Evolutionary conservation across 1,284 basidiomycete species (phyloP), one percentile per base, ranked within the genome.

Genomic region (Limonomyces culmigenus): DNA sequence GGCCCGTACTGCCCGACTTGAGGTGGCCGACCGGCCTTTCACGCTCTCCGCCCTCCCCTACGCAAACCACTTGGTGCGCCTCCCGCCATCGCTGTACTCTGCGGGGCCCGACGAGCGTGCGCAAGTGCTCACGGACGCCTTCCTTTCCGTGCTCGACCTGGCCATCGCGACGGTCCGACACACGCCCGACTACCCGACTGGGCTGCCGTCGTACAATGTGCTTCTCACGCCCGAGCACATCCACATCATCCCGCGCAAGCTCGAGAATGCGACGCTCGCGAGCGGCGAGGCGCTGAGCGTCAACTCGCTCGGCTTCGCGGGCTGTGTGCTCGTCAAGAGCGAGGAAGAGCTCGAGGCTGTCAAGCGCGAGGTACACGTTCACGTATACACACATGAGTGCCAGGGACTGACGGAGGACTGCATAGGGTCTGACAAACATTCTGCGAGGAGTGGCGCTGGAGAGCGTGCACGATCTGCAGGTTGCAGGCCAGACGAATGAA

Each of bases 221-320:
- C 56, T 91, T 39, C 62, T 92, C 44, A 89, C 86, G 3, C 59
- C 78, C 36, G 73, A 84, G 43, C 86, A 92, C 53, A 62, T 92
- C 43, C 75, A 91, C 52, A 42, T 91, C 38, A 74, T 91, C 46
- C 87, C 87, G 16, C 71, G 87, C 31, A 63, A 63, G 36, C 53
- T 57, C 32, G 79, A 83, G 48, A 55, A 52, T 13, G 63, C 75
- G 50, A 55, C 50, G 12, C 53, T 78, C 6, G 39, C 52, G 36
- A 68, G 66, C 4, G 67, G 68, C 13, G 65, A 70, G 25, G 43
- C 52, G 40, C 51, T 92, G 31, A 71, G 70, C 44, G 63, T 92
- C 23, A 91, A 92, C 52, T 67, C 86, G 33, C 65, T 89, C 25
- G 88, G 83, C n/a, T 91, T 78, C 50, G 80, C 84, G 11, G 87